phyloP scores from a whole-genome alignment of 129 eudicot species.

The Artemisia tridentata region DNA sequence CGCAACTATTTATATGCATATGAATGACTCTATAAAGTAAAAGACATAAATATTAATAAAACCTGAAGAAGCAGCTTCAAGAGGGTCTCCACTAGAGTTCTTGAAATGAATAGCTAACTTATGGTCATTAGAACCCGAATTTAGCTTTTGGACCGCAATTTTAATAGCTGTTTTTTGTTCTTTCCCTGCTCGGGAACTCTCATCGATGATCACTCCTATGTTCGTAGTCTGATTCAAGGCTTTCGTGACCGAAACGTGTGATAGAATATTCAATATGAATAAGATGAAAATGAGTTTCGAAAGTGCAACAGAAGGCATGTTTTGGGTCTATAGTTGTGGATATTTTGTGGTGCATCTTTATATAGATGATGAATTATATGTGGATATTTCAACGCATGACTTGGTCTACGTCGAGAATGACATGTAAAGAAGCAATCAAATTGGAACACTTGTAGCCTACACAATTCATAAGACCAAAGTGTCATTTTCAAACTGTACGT shows the following conservation, averaged over 20 bases:
- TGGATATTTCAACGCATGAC: conserved; percentile 11
- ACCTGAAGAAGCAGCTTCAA: conserved; percentile 49
- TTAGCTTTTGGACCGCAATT: conserved; percentile 44
- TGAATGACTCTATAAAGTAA: not conserved
- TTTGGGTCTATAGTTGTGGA: conserved; percentile 16
- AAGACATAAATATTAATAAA: too few relatives aligned
- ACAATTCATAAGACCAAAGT: not conserved
- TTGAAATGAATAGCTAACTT: conserved; percentile 37
- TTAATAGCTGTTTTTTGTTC: conserved; percentile 48
- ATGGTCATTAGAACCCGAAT: conserved; percentile 18
- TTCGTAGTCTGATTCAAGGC: conserved; percentile 23
- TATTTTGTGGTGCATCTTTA: not conserved
- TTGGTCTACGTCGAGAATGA: conserved; percentile 19
- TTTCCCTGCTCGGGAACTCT: conserved; percentile 44
- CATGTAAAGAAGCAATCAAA: conserved; percentile 7
- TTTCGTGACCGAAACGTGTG: not conserved
- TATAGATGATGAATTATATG: conserved; percentile 6
- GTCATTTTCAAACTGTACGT: too few relatives aligned
- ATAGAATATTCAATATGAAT: conserved; percentile 16
- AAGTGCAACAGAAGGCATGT: conserved; percentile 30
- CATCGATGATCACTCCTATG: conserved; percentile 53
- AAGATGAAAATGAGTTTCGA: conserved; percentile 18
- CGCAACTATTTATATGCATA: not conserved
- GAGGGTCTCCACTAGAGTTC: conserved; percentile 40
- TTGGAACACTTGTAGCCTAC: conserved; percentile 24